Percentiles rank a stretch among this genome's conserved stretches.
phyloP scores from a whole-genome alignment of 306 rosid species.

The Mucuna pruriens region DNA sequence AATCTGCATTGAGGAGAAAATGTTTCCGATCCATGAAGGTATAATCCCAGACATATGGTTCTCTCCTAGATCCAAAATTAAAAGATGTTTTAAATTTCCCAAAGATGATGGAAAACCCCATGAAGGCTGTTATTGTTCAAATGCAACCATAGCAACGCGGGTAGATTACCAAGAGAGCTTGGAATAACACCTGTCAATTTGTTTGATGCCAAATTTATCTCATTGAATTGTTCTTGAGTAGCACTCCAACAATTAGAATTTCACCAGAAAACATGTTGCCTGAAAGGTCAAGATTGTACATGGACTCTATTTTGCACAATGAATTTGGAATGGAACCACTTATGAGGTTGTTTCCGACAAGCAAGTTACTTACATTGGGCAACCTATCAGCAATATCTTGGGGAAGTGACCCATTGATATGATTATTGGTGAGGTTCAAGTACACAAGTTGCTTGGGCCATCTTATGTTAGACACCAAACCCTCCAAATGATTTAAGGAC shows the following conservation, averaged over 20 bases:
- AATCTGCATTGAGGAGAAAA: background rate
- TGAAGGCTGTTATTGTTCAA: constrained; percentile 32
- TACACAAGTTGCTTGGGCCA: background rate
- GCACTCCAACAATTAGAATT: constrained; percentile 22
- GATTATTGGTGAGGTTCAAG: constrained; percentile 16
- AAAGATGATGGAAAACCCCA: constrained; percentile 5
- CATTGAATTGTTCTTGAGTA: background rate
- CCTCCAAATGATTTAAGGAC: constrained; percentile 13
- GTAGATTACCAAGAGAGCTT: background rate
- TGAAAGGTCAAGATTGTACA: constrained; percentile 35
- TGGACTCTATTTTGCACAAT: constrained; percentile 18
- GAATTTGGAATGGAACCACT: constrained; percentile 25
- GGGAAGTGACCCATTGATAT: constrained; percentile 3
- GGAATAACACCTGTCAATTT: constrained; percentile 29
- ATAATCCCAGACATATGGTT: constrained; percentile 36
- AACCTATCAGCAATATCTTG: constrained; percentile 10
- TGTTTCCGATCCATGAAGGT: constrained; percentile 37
- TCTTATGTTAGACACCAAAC: constrained; percentile 1
- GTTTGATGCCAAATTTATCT: constrained; percentile 13
- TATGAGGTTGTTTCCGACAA: constrained; percentile 25
- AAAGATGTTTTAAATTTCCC: background rate
- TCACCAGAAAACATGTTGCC: constrained; percentile 26
- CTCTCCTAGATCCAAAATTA: constrained; percentile 34
- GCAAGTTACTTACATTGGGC: constrained; percentile 10
- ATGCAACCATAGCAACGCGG: constrained; percentile 1